Base-by-base conservation (phyloP, 495 filamentous ascomycete species). In the Penicillium ucsense region DNA sequence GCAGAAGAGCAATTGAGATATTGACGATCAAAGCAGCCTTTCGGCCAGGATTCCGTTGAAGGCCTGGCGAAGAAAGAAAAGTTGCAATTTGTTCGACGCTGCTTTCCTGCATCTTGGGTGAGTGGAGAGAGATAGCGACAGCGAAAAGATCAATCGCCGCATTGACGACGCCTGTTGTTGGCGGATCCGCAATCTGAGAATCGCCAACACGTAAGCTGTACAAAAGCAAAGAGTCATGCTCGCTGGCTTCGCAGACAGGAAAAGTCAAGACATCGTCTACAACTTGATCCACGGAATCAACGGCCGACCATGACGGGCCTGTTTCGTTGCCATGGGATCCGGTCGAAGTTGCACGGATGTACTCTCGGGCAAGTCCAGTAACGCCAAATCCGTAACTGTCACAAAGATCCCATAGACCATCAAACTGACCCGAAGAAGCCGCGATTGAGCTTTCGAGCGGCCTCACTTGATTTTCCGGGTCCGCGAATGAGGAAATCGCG, bases 371-470 rank as follows among this genome's bases (percentile, higher is more conserved):
- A 32, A 95, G 72, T 12, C 91, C 86, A 9, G 87, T 92, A 11
- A 97, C 81, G 1, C 92, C 92, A 66, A 94, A 97, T 2, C 88
- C 92, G 51, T 82, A 88, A 61, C 96, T 97, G 60, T 99, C 92
- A 9, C 82, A 87, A 35, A 94, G 76, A 46, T 97, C 92, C 92
- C 92, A 99, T 20, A 99, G 76, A 3, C 76, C 86, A 49, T 99
- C 92, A 57, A 97, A 95, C 31, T 79, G 85, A 0, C 85, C 87
- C 3, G 88, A 84, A n/a, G 91, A 85, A 50, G 80, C 91, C 4
- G 90, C 91, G 56, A 99, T 97, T 1, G 89, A 89, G 12, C 88
- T 85, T 58, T 92, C 94, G 28, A 97, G 63, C 11, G 89, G 89
- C 52, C 81, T 89, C 4, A 88, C 80, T 6, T 84, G 82, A 51